Conservation (phyloP, 352 stramenopile genomes). For the Pythium volutum region DNA sequence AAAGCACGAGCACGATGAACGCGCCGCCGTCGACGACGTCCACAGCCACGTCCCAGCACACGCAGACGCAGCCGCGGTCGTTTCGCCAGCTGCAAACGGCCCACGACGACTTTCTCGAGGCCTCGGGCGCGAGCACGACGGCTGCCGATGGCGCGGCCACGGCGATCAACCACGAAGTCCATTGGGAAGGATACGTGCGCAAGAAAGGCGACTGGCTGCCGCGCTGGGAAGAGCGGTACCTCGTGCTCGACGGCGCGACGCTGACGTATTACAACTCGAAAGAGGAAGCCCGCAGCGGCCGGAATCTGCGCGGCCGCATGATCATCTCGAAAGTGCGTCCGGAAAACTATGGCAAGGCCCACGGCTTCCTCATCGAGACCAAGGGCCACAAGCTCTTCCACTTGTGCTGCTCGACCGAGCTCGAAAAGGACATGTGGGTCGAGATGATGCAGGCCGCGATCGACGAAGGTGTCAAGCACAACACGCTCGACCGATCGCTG, state of each 20-base stretch:
- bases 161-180: conserved; percentile 62
- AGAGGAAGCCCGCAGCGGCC: conserved; percentile 76
- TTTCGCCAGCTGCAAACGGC: conserved; percentile 9
- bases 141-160: conserved; percentile 28
- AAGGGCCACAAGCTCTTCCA: conserved; percentile 88
- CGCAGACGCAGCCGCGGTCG: conserved; percentile 11
- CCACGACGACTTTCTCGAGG: conserved; percentile 29
- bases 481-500: conserved; percentile 26
- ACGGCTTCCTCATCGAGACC: conserved; percentile 87
- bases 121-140: conserved; percentile 35
- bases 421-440: conserved; percentile 91
- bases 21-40: conserved; percentile 8
- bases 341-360: conserved; percentile 87
- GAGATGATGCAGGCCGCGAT: conserved; percentile 90
- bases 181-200: conserved; percentile 87
- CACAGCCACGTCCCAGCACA: not conserved
- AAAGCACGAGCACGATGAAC: not conserved
- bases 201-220: conserved; percentile 89
- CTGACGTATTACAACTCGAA: conserved; percentile 89
- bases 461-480: conserved; percentile 58
- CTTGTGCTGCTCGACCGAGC: conserved; percentile 78
- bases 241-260: conserved; percentile 79
- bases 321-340: conserved; percentile 75
- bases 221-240: conserved; percentile 88
- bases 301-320: conserved; percentile 80